Evolutionary conservation across 805 yeast genomes (phyloP), one percentile per base, ranked within the genome.

Genomic region (Candida incommunis): DNA sequence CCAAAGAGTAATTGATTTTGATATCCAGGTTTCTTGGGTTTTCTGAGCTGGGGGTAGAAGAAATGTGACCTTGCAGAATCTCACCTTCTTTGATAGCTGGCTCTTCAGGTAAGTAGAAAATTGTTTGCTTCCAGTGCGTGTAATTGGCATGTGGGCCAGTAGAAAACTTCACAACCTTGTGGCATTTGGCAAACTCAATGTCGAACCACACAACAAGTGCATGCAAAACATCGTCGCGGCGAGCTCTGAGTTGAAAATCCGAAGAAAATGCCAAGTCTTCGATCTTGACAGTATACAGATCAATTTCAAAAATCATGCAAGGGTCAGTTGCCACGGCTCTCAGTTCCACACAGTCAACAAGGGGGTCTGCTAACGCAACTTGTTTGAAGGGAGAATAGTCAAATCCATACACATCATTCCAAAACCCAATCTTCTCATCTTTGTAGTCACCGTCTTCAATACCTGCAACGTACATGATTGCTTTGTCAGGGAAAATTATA

Each of bases 71-170:
- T 47, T 72, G 72, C 52, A 94, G 69, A 35, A 62, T 58, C 56
- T 92, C 98, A 47, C 90, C 95, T 53, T 70, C 69, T 58, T 80
- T 79, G 50, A 82, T 66, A 57, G 78, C 83, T 51, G 90, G 65
- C 23, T 84, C 94, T 56, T 85, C 83, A 54, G 74, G 78, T 58
- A 90, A 71, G 64, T 92, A 94, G 66, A 94, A 87, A 1, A 92
- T 94, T 18, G 96, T 83, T 68, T 92, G 98, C 64, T 92, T 94
- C 99, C 99, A 92, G 68, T 92, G 99, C 15, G 98, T 92, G 71
- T 88, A 87, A 54, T 78, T 76, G 42, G 87, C 80, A 66, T 82
- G 87, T 27, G 99, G 96, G 22, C 97, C 97, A 13, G 99, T 94
- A 20, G 92, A 80, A 61, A 92, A 88, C 25, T 67, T 68, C 47